phyloP scores from a whole-genome alignment of 78 protist species.

The Polysphondylium violaceum region DNA sequence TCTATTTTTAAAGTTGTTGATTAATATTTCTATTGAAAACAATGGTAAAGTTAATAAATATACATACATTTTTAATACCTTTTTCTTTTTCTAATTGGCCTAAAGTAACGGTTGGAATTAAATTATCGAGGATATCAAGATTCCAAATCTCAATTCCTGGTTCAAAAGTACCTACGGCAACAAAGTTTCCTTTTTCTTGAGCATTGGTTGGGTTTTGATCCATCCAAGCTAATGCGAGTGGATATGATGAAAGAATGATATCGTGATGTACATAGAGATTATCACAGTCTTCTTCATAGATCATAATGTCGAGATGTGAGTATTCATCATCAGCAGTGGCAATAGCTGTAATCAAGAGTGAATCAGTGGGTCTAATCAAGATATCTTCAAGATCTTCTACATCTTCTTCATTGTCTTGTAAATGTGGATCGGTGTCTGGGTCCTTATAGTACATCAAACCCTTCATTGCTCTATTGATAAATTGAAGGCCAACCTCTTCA shows the following conservation, averaged over 20 bases:
- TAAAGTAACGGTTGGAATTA: constrained; percentile 83
- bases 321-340: constrained; percentile 82
- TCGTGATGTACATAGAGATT: constrained; percentile 94
- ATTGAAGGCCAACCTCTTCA: constrained; percentile 24
- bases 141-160: constrained; percentile 93
- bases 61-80: constrained; percentile 61
- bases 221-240: constrained; percentile 90
- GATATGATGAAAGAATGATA: constrained; percentile 82
- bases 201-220: constrained; percentile 48
- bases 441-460: constrained; percentile 36
- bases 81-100: constrained; percentile 79
- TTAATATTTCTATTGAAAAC: too few species aligned
- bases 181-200: constrained; percentile 78
- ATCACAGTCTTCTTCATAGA: constrained; percentile 86
- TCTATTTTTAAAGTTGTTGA: constrained; percentile 56
- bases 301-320: constrained; percentile 81
- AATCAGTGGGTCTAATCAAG: constrained; percentile 75
- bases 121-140: constrained; percentile 87
- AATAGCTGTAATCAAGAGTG: constrained; percentile 77
- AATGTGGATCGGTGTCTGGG: constrained; percentile 38
- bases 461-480: constrained; percentile 45
- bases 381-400: constrained; percentile 83
- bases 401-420: constrained; percentile 31
- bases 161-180: constrained; percentile 92
- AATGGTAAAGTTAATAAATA: too few species aligned